Percentiles rank a stretch among this genome's conserved stretches.
phyloP scores from a whole-genome alignment of 2,329 filamentous ascomycete genomes.

The Aspergillus fructus region DNA sequence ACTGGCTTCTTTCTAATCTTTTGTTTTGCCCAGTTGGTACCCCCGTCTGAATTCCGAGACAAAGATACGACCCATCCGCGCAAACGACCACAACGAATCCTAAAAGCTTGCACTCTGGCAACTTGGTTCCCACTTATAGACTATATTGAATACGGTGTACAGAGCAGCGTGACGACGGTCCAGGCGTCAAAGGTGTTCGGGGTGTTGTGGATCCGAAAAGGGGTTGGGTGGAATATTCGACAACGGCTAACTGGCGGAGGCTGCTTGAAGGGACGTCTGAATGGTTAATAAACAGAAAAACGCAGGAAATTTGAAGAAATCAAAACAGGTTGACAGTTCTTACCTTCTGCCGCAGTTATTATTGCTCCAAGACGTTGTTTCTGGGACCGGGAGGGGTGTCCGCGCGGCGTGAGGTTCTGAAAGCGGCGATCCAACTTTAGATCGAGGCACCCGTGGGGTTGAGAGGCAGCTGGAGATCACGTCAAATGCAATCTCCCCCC shows the following conservation, averaged over 20 bases:
- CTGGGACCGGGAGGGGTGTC: conserved; percentile 14
- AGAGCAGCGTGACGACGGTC: not conserved
- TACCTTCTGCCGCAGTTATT: conserved; percentile 6
- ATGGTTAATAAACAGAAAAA: not conserved
- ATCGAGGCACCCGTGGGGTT: conserved; percentile 13
- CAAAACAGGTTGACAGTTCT: not conserved
- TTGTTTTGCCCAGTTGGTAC: conserved; percentile 9
- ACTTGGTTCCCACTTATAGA: not conserved
- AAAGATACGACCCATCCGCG: conserved; percentile 21
- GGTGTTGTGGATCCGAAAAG: conserved; percentile 4
- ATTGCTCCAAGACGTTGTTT: not conserved
- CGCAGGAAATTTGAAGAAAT: not conserved
- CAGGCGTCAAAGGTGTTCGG: not conserved
- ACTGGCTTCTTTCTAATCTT: conserved; percentile 1
- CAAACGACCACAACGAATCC: conserved; percentile 4
- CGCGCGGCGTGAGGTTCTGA: conserved; percentile 16
- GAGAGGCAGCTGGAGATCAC: not conserved
- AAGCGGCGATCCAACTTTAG: conserved; percentile 14
- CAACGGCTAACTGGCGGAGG: not conserved
- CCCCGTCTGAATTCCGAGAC: conserved; percentile 16
- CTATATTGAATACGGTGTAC: not conserved
- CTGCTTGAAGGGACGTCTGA: not conserved
- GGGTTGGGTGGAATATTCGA: conserved; percentile 1
- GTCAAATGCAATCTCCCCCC: not conserved
- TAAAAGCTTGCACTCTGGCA: not conserved